Conservation (phyloP, 768 basidiomycete species). For the Mrakia hoshinonis region DNA sequence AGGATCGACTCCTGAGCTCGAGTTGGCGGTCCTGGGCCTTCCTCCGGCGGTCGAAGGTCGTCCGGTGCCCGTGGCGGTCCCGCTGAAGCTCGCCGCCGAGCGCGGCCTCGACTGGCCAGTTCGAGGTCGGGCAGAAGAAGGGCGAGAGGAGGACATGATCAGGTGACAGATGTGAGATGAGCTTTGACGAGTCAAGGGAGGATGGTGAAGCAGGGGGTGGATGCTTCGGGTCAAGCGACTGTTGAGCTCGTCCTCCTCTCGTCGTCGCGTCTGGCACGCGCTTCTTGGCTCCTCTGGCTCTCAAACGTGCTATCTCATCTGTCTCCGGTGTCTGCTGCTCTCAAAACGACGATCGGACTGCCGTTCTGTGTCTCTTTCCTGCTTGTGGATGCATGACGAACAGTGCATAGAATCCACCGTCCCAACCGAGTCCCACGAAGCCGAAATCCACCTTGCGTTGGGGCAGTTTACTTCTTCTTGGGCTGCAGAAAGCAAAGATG, state of each 20-base stretch:
- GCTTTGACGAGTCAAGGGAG: neutral
- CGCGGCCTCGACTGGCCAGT: neutral
- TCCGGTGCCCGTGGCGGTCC: neutral
- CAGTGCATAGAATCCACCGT: neutral
- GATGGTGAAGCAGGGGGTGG: neutral
- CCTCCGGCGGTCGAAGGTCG: neutral
- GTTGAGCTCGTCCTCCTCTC: neutral
- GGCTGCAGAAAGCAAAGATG: neutral
- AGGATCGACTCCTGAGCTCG: neutral
- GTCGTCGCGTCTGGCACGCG: neutral
- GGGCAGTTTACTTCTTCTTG: conserved; percentile 28
- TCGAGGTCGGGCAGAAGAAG: neutral
- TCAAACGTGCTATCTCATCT: too few species aligned
- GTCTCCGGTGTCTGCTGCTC: too few species aligned
- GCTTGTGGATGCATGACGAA: neutral
- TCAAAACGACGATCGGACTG: too few species aligned
- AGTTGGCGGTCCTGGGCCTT: neutral
- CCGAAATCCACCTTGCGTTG: neutral
- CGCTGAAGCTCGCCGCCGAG: neutral
- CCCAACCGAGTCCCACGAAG: neutral
- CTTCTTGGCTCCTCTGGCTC: too few species aligned
- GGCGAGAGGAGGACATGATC: conserved; percentile 1
- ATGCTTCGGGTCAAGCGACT: too few species aligned
- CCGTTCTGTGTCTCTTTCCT: neutral
- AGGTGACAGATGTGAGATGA: neutral